Evolutionary conservation across 352 stramenopile genomes (phyloP).

Genomic region (Pythium phragmitis): DNA sequence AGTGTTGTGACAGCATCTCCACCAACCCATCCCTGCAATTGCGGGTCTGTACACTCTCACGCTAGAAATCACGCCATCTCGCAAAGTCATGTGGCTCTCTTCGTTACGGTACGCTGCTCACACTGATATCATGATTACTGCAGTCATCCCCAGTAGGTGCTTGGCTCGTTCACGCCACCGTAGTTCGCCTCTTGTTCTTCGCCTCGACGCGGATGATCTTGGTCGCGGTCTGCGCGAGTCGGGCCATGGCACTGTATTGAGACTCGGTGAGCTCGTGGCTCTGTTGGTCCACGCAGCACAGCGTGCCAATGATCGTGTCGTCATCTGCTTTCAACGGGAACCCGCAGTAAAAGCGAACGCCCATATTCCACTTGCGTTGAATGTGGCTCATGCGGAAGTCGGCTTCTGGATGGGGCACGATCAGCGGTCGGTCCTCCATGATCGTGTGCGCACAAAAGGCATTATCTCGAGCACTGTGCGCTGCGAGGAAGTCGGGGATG

Average conservation of each 20-base stretch:
- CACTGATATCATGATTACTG: no score
- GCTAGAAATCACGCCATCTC: no score
- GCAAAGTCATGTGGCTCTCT: no score
- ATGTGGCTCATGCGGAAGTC: slow-evolving; percentile 59
- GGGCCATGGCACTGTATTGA: slow-evolving; percentile 11
- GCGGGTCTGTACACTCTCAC: no score
- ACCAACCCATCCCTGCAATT: no score
- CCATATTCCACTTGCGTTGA: slow-evolving; percentile 24
- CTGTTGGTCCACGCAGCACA: slow-evolving; percentile 12
- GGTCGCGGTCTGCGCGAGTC: slow-evolving; percentile 9
- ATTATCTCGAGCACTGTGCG: slow-evolving; percentile 39
- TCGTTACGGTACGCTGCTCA: no score
- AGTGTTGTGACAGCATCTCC: no score
- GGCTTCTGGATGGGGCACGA: slow-evolving; percentile 51
- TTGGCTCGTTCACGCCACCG: not conserved
- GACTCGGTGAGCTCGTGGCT: slow-evolving; percentile 13
- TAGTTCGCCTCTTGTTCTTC: not conserved
- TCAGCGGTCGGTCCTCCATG: slow-evolving; percentile 49
- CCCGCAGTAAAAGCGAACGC: slow-evolving; percentile 66
- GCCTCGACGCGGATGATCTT: slow-evolving; percentile 10
- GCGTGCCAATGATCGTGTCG: slow-evolving; percentile 14
- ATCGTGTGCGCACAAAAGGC: slow-evolving; percentile 64
- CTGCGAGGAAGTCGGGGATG: slow-evolving; percentile 28
- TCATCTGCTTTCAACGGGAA: slow-evolving; percentile 53
- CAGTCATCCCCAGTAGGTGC: no score